phyloP scores from a whole-genome alignment of 2,329 filamentous ascomycete genomes.

The Aspergillus calidoustus region DNA sequence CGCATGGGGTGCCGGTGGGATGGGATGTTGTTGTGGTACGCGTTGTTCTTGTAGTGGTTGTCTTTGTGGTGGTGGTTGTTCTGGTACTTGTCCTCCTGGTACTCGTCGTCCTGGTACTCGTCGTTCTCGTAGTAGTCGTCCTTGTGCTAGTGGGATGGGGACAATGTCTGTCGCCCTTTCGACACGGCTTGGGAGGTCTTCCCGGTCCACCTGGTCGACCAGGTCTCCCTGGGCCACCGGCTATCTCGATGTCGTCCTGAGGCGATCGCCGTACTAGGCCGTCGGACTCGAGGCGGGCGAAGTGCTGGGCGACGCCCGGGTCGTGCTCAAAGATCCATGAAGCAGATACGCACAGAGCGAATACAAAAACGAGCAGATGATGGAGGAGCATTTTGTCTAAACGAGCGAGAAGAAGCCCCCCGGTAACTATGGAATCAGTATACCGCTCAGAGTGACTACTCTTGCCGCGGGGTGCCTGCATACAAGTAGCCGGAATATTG shows the following conservation, averaged over 20 bases:
- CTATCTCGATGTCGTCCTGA: background rate
- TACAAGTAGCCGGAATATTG: background rate
- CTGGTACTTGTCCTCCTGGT: background rate
- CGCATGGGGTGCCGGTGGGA: constrained; percentile 11
- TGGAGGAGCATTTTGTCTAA: background rate
- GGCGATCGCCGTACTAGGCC: background rate
- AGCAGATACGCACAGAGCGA: background rate
- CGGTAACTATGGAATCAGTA: background rate
- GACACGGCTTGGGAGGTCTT: background rate
- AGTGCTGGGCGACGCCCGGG: background rate
- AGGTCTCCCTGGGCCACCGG: too few relatives aligned
- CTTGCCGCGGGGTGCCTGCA: background rate
- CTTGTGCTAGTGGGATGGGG: background rate
- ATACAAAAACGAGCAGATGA: background rate
- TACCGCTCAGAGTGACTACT: background rate
- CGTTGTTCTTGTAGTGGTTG: background rate
- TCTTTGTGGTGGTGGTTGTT: background rate
- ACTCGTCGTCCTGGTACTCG: background rate
- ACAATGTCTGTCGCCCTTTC: background rate
- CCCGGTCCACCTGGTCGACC: too few relatives aligned
- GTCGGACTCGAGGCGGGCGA: background rate
- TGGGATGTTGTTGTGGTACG: background rate
- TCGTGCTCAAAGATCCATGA: constrained; percentile 3
- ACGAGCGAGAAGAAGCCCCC: background rate
- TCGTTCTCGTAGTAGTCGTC: background rate